Conservation (phyloP, 164 flowering plant genomes). For the Brasenia schreberi region DNA sequence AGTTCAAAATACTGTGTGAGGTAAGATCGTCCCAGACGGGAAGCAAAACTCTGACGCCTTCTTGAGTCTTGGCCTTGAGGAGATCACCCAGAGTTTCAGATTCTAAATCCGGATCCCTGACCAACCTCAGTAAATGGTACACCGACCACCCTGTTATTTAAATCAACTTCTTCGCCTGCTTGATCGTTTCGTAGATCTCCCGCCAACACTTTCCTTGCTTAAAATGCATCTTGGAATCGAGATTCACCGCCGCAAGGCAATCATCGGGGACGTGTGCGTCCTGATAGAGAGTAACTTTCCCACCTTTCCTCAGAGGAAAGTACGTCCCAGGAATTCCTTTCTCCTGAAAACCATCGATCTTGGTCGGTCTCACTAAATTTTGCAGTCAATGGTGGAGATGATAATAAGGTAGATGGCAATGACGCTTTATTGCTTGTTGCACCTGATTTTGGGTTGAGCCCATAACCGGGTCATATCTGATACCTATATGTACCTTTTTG, state of each 20-base stretch:
- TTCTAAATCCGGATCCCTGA: constrained; percentile 14
- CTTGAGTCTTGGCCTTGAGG: constrained; percentile 77
- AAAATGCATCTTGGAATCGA: constrained; percentile 49
- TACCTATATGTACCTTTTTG: too few relatives aligned
- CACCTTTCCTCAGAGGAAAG: constrained; percentile 87
- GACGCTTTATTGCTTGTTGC: too few relatives aligned
- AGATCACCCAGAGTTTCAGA: constrained; percentile 59
- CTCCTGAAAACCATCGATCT: constrained; percentile 68
- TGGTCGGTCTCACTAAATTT: too few relatives aligned
- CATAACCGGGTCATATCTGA: too few relatives aligned
- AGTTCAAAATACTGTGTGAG: too few relatives aligned
- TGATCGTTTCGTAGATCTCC: constrained; percentile 71
- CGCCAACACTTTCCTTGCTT: constrained; percentile 91
- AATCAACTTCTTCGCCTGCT: constrained; percentile 57
- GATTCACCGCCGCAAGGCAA: constrained; percentile 40
- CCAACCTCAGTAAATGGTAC: constrained; percentile 68
- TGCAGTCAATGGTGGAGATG: too few relatives aligned
- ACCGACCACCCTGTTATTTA: constrained; percentile 98
- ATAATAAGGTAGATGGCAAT: too few relatives aligned
- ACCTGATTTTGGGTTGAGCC: too few relatives aligned
- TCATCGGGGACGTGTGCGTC: constrained; percentile 97
- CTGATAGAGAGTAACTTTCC: constrained; percentile 78
- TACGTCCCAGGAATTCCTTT: constrained; percentile 79
- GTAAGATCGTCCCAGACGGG: constrained; percentile 10
- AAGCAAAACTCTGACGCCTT: constrained; percentile 90